Percentiles rank a stretch among this genome's conserved stretches.
Evolutionary conservation across 768 basidiomycete genomes (phyloP).

Genomic region (Lentinula aciculospora): DNA sequence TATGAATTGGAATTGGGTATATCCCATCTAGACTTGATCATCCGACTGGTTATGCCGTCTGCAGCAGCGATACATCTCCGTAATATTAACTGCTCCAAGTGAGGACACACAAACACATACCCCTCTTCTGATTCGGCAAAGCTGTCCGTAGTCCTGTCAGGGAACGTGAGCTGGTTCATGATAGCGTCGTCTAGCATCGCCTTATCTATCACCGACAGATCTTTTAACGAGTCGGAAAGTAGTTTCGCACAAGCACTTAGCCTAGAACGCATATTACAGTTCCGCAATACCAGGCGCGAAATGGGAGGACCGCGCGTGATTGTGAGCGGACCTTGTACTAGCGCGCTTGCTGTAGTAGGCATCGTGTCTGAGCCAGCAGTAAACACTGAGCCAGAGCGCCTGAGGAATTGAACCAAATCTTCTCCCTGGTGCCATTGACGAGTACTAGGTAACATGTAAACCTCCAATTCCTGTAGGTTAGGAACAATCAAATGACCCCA

Average conservation of each 20-base stretch:
- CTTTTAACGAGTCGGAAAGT: neutral
- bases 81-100: neutral
- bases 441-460: neutral
- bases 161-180: neutral
- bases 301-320: neutral
- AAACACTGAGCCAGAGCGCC: neutral
- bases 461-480: neutral
- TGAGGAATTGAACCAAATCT: neutral
- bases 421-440: slow-evolving; percentile 4
- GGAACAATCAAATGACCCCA: neutral
- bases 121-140: neutral
- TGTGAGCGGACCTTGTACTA: neutral
- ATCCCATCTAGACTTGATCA: neutral
- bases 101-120: neutral
- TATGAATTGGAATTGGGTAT: neutral
- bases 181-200: neutral
- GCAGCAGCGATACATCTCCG: neutral
- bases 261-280: neutral
- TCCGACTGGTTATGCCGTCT: neutral
- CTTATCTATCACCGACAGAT: neutral
- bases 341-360: neutral
- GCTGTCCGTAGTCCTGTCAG: neutral
- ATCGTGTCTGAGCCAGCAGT: neutral
- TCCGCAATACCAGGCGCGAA: neutral
- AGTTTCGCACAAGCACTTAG: neutral